Conservation (phyloP, 106 monocot genomes). For the Acorus gramineus region DNA sequence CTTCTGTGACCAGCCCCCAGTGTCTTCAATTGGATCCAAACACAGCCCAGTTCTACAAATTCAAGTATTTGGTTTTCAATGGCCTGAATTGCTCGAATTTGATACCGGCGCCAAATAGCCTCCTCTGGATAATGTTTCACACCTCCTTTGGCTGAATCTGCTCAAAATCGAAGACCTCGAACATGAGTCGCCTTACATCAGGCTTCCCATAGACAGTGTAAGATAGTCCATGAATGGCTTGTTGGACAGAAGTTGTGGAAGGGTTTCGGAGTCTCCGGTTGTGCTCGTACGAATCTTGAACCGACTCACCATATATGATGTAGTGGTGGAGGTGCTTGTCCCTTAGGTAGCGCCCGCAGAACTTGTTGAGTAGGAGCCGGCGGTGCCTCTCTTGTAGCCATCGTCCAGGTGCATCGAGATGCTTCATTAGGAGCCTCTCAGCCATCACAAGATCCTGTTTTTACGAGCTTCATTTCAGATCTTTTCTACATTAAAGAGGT, state of each 20-base stretch:
- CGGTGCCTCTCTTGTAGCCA: conserved; percentile 88
- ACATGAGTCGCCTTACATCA: conserved; percentile 92
- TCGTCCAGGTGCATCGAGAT: conserved; percentile 92
- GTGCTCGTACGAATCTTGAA: conserved; percentile 83
- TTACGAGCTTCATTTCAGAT: no score
- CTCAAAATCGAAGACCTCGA: conserved; percentile 95
- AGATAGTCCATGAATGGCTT: conserved; percentile 79
- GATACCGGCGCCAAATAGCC: no score
- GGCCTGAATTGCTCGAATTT: no score
- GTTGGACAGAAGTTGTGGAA: conserved; percentile 69
- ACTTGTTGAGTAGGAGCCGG: conserved; percentile 80
- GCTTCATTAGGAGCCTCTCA: conserved; percentile 94
- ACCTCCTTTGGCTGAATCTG: conserved; percentile 78
- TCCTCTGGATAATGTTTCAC: conserved; percentile 4
- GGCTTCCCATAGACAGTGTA: conserved; percentile 91
- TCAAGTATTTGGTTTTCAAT: no score
- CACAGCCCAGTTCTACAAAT: no score
- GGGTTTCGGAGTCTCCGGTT: conserved; percentile 83
- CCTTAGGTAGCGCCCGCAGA: conserved; percentile 76
- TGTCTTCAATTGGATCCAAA: no score
- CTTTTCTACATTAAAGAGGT: no score
- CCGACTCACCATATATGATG: conserved; percentile 69
- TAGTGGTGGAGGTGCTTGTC: conserved; percentile 76
- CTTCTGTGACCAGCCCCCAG: no score
- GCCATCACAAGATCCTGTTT: conserved; percentile 92